Evolutionary conservation across 2,329 filamentous ascomycete species (phyloP), one percentile per base, ranked within the genome.

Genomic region (Monosporascus cannonballus): DNA sequence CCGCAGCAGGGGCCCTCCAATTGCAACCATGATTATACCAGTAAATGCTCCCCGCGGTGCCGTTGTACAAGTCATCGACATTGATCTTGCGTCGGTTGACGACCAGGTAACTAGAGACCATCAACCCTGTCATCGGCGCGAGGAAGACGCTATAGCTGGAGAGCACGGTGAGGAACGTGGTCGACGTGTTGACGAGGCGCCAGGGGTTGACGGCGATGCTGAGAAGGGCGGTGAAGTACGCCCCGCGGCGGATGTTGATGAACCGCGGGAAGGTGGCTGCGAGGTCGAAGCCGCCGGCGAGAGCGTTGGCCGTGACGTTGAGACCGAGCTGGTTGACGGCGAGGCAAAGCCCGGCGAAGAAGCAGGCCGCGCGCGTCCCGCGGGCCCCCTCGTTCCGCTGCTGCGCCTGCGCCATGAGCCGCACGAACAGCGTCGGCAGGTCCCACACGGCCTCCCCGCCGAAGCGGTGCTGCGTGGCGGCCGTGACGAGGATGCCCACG

Each of bases 81-180:
- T 57, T 60, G 51, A 56, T 57, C 17, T 52, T 49, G 27, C 55
- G 54, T 24, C 48, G 51, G 20, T 59, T 54, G 0, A 61, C 57
- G 17, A 59, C 38, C 58, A 55, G 56, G 44, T 56, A 61, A 38
- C 60, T 58, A n/a, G 54, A 53, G 41, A 59, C 53, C 9, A 60
- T 41, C 24, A 62, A 54, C 6, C 56, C 53, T 11, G 53, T 54
- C 6, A 59, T 52, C 8, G 58, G 60, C 20, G 52, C 55, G 15
- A 61, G 48, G 38, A 62, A 62, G 24, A 61, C 51, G 6, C 60
- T 59, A 25, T 61, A 60, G 2, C 58, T 56, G 8, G 51, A 56
- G 3, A 62, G 52, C 2, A 62, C 60, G 18, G 59, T 51, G 45
- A 56, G 57, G 49, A 60, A 60, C 17, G 53, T 54, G 18, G 27